Conservation (phyloP, 2,329 filamentous ascomycete genomes). For the Cladosporium sp. region DNA sequence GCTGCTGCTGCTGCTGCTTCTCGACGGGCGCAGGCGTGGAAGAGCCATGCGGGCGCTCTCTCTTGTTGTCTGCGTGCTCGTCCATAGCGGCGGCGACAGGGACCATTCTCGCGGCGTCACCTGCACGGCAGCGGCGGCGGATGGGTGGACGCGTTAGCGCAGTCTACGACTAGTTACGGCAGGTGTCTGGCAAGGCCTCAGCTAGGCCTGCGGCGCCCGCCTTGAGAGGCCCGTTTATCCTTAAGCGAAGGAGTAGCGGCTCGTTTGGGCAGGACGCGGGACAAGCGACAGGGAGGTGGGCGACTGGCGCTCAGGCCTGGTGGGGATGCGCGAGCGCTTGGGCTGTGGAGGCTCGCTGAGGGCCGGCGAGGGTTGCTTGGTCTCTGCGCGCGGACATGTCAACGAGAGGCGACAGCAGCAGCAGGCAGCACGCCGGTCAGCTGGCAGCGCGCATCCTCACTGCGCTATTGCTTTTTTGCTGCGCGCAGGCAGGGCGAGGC, state of each 20-base stretch:
- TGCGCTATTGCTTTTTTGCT: not conserved
- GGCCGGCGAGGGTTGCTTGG: not conserved
- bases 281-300: constrained; percentile 6
- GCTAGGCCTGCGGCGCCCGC: constrained; percentile 7
- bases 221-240: constrained; percentile 13
- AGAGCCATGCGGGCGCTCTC: constrained; percentile 6
- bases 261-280: constrained; percentile 10
- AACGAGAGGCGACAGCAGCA: not conserved
- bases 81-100: constrained; percentile 11
- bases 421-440: constrained; percentile 4
- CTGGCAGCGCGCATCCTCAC: constrained; percentile 5
- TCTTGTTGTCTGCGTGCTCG: constrained; percentile 5
- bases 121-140: constrained; percentile 8
- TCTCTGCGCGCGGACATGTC: not conserved
- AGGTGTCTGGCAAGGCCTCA: constrained; percentile 11
- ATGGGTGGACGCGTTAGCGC: constrained; percentile 10
- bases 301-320: constrained; percentile 3
- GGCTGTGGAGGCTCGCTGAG: not conserved
- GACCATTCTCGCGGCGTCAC: constrained; percentile 9
- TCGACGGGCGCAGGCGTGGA: constrained; percentile 5
- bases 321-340: constrained; percentile 5
- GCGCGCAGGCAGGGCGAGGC: too few relatives aligned
- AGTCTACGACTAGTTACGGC: not conserved
- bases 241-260: constrained; percentile 13
- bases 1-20: not conserved